These are phyloP conservation scores for Ceriops zippeliana DNA, from an alignment of 345 rosid species.

Conservation along the genomic window DNA sequence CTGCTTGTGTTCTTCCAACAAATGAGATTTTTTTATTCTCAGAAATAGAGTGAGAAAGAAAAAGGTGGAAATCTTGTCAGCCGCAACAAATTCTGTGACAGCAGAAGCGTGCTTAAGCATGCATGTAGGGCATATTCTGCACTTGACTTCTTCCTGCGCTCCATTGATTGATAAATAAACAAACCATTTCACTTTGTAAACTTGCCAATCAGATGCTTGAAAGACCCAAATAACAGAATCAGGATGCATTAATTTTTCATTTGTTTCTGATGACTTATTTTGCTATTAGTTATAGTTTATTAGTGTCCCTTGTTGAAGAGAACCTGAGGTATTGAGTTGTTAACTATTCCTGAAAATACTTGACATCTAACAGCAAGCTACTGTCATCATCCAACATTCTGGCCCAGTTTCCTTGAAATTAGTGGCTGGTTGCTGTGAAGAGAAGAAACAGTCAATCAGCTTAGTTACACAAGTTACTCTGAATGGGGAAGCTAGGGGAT, in stretches of 20 bases:
- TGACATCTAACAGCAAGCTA: slow-evolving; percentile 27
- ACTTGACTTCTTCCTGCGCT: not conserved
- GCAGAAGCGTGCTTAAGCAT: not conserved
- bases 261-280: not conserved
- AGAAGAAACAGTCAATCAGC: slow-evolving; percentile 9
- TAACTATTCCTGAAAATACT: slow-evolving; percentile 15
- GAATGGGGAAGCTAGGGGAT: slow-evolving; percentile 19
- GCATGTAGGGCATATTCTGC: not conserved
- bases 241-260: too few species aligned
- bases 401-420: slow-evolving; percentile 8
- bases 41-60: not conserved
- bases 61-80: not conserved
- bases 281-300: not conserved
- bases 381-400: slow-evolving; percentile 5
- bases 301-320: not conserved
- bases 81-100: not conserved
- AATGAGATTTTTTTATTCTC: not conserved
- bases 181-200: not conserved
- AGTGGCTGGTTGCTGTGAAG: slow-evolving; percentile 21
- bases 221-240: too few species aligned
- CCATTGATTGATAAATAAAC: not conserved
- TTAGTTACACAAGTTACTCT: not conserved
- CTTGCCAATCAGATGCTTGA: not conserved
- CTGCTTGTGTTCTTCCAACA: too few species aligned
- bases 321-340: slow-evolving; percentile 2